Percentiles rank a stretch among this genome's conserved stretches.
Evolutionary conservation across 2,329 filamentous ascomycete species (phyloP).

Genomic region (Fusarium avenaceum): DNA sequence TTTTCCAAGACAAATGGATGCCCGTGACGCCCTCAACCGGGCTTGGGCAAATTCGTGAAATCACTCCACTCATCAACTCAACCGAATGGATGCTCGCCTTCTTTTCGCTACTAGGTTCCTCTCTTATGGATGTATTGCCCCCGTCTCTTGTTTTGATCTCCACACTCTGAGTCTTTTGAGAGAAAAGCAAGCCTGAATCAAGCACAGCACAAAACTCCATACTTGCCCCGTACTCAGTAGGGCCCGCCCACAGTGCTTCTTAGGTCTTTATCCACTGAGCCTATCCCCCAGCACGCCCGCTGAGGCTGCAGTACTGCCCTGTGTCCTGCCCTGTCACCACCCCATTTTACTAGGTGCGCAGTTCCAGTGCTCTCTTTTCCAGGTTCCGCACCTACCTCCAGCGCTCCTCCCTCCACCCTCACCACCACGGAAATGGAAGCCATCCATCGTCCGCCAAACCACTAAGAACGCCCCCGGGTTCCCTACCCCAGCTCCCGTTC

Average conservation of each 20-base stretch:
- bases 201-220: slow-evolving; percentile 3
- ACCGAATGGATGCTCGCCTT: slow-evolving; percentile 10
- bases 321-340: slow-evolving; percentile 9
- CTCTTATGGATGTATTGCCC: not conserved
- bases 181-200: slow-evolving; percentile 25
- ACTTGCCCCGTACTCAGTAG: not conserved
- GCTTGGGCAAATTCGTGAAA: slow-evolving; percentile 29
- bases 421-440: slow-evolving; percentile 30
- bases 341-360: slow-evolving; percentile 15
- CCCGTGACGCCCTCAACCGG: slow-evolving; percentile 42
- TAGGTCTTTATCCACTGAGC: slow-evolving; percentile 25
- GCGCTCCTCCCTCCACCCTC: slow-evolving; percentile 18
- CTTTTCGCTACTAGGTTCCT: slow-evolving; percentile 17
- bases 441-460: slow-evolving; percentile 39
- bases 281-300: slow-evolving; percentile 11
- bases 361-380: not conserved
- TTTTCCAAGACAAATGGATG: slow-evolving; percentile 38
- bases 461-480: slow-evolving; percentile 38
- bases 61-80: slow-evolving; percentile 35
- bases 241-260: slow-evolving; percentile 27
- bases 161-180: slow-evolving; percentile 14
- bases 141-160: slow-evolving; percentile 23
- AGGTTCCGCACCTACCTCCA: slow-evolving; percentile 15
- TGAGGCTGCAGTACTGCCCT: slow-evolving; percentile 16
- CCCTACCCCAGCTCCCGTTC: slow-evolving; percentile 40